Evolutionary conservation across 768 basidiomycete genomes (phyloP).

Genomic region (Boletus vermiculosoides): DNA sequence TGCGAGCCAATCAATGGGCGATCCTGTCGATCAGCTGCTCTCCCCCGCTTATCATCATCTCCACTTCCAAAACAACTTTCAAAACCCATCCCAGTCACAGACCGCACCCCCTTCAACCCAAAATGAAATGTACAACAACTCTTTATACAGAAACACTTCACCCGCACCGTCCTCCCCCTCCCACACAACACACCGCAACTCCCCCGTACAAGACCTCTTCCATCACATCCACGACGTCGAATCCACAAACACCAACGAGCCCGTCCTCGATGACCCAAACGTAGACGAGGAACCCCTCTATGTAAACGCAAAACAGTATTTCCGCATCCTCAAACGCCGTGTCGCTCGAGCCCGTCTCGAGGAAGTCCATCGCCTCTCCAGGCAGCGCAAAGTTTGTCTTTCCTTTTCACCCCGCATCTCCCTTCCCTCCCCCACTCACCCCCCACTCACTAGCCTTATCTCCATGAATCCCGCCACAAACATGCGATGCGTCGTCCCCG

Average conservation of each 20-base stretch:
- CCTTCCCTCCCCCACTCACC: constrained; percentile 4
- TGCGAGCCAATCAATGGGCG: constrained; percentile 51
- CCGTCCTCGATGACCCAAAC: constrained; percentile 37
- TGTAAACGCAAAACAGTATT: constrained; percentile 99
- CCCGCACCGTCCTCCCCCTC: constrained; percentile 32
- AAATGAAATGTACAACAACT: constrained; percentile 21
- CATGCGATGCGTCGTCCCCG: constrained; percentile 97
- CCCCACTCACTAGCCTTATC: constrained; percentile 69
- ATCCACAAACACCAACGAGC: constrained; percentile 15
- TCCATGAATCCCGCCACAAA: constrained; percentile 96
- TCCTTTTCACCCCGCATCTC: neutral
- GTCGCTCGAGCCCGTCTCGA: constrained; percentile 88
- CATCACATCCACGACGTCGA: constrained; percentile 29
- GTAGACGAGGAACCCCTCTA: constrained; percentile 97
- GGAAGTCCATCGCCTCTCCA: constrained; percentile 89
- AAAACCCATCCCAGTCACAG: constrained; percentile 23
- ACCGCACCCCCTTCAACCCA: constrained; percentile 21
- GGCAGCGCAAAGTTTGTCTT: constrained; percentile 78
- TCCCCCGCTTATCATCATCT: constrained; percentile 52
- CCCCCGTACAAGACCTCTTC: constrained; percentile 32
- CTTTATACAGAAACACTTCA: constrained; percentile 31
- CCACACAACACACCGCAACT: constrained; percentile 28
- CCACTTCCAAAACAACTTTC: constrained; percentile 33
- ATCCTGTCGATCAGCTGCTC: constrained; percentile 63
- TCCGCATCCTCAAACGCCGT: constrained; percentile 94